Percentiles rank a stretch among this genome's conserved stretches.
phyloP scores from a whole-genome alignment of 192 early-diverging fungal genomes.

The Mortierella alpina region DNA sequence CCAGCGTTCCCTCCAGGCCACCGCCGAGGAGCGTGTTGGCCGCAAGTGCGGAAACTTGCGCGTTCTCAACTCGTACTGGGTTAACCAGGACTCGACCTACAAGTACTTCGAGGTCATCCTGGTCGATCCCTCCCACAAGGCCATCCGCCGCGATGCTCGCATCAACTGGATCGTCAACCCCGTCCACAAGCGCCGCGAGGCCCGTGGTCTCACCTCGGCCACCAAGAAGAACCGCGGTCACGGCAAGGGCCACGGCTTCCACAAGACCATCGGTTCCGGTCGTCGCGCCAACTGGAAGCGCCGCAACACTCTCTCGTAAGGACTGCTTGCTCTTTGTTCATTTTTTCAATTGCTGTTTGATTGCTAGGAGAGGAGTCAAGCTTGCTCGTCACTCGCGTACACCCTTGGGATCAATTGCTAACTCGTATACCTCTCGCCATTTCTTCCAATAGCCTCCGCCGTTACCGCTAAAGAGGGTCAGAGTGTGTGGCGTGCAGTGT shows the following conservation, averaged over 20 bases:
- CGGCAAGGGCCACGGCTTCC: slow-evolving; percentile 95
- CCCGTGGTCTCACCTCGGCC: slow-evolving; percentile 96
- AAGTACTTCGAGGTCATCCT: slow-evolving; percentile 99
- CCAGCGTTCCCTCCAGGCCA: slow-evolving; percentile 93
- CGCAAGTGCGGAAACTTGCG: slow-evolving; percentile 97
- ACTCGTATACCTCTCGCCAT: not conserved
- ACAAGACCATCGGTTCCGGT: slow-evolving; percentile 97
- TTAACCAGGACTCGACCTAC: slow-evolving; percentile 99
- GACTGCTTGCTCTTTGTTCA: not conserved
- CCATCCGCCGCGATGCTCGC: slow-evolving; percentile 97
- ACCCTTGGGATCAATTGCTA: not conserved
- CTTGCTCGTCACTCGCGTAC: not conserved
- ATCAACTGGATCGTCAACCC: slow-evolving; percentile 99
- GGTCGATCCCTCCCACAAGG: slow-evolving; percentile 97
- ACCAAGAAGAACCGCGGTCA: slow-evolving; percentile 98
- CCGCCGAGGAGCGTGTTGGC: slow-evolving; percentile 98
- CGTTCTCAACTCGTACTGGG: slow-evolving; percentile 99
- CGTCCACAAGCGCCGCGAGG: slow-evolving; percentile 99
- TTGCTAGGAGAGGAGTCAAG: not conserved
- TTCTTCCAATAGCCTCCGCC: slow-evolving; percentile 18
- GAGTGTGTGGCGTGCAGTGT: slow-evolving; percentile 1
- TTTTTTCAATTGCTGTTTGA: not conserved
- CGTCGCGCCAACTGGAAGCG: slow-evolving; percentile 93
- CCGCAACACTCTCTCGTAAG: slow-evolving; percentile 90
- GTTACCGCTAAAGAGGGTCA: slow-evolving; percentile 30